A percentile compares a stretch with the other conserved stretches of the same genome.
These are phyloP conservation scores for Talaromyces albobiverticillius DNA, from an alignment of 2,329 filamentous ascomycete genomes.

Conservation along the genomic window DNA sequence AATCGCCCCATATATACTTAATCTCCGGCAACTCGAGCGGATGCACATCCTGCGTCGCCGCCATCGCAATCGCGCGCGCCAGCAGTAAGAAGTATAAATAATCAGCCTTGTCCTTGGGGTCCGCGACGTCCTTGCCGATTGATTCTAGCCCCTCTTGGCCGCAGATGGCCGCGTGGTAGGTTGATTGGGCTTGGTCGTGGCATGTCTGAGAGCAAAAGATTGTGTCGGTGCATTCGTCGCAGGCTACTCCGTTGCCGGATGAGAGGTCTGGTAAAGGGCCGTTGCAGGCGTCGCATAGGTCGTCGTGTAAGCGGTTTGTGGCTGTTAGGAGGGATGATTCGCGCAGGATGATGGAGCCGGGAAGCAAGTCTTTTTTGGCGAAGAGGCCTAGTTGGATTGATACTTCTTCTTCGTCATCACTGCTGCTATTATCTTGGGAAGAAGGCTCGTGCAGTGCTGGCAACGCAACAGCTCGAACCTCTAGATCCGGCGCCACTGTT, in stretches of 20 bases:
- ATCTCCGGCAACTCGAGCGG: constrained; percentile 60
- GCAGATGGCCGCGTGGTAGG: constrained; percentile 60
- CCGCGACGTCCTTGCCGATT: constrained; percentile 57
- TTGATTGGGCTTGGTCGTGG: constrained; percentile 51
- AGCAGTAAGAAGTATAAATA: constrained; percentile 60
- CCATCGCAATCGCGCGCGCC: constrained; percentile 58
- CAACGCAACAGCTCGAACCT: constrained; percentile 71
- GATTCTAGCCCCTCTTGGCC: constrained; percentile 54
- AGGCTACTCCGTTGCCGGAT: constrained; percentile 35
- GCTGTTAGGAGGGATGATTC: constrained; percentile 87
- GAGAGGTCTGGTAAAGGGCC: constrained; percentile 63
- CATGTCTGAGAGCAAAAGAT: constrained; percentile 61
- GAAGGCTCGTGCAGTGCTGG: constrained; percentile 60
- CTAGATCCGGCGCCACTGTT: constrained; percentile 73
- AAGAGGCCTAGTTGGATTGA: constrained; percentile 83
- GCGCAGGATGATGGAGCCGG: constrained; percentile 72
- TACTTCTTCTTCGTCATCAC: constrained; percentile 33
- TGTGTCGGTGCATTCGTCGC: constrained; percentile 55
- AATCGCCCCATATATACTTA: constrained; percentile 66
- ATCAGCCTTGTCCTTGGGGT: constrained; percentile 57
- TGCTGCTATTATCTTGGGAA: constrained; percentile 15
- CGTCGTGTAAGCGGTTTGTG: constrained; percentile 81
- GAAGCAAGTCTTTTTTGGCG: constrained; percentile 73
- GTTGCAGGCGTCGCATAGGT: constrained; percentile 87
- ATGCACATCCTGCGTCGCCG: constrained; percentile 57